Evolutionary conservation across 2,329 filamentous ascomycete species (phyloP), one percentile per base, ranked within the genome.

Genomic region (Fonsecaea pedrosoi): DNA sequence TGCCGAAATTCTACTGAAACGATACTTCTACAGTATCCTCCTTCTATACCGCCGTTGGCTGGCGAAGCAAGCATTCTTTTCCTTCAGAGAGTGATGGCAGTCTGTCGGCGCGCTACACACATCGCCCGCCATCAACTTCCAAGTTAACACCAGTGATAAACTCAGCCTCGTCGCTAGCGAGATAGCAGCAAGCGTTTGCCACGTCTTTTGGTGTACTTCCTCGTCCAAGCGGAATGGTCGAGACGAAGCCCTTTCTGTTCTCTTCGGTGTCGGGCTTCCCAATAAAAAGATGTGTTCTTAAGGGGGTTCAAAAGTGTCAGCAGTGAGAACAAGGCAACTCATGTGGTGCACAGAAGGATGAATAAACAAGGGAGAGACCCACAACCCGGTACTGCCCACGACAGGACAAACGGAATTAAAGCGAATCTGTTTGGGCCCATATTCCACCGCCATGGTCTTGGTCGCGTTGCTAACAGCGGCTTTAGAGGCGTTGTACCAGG

Each of bases 341-440:
- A 32, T 2, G n/a, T 21, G 15, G 13, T 25, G 3, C 25, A 3
- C 25, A 25, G 25, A 25, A 34, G 15, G 38, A 18, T 8, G 21
- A 45, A 10, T 1, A 45, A 18, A 45, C 3, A 21, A 50, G 7
- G 53, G 50, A 32, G 53, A 37, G 9, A 70, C 69, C 32, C 81
- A 87, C 30, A 92, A 82, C 2, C 86, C 88, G 0, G 90, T 92
- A 15, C 83, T 88, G 12, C 69, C 69, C 0, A 92, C 81, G 0
- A 92, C 83, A 0, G 90, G 90, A 55, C 88, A 90, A 13, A 93
- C 86, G 1, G 86, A 84, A 69, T 92, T 92, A 73, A 93, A 89
- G 0, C 90, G 85, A 70, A 94, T 91, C 71, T 91, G 84, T 62
- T 90, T 85, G 0, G 86, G 84, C 0, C 88, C 91, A 72, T 90